Conservation (phyloP, 805 yeast genomes). For the Ogataea allantospora region DNA sequence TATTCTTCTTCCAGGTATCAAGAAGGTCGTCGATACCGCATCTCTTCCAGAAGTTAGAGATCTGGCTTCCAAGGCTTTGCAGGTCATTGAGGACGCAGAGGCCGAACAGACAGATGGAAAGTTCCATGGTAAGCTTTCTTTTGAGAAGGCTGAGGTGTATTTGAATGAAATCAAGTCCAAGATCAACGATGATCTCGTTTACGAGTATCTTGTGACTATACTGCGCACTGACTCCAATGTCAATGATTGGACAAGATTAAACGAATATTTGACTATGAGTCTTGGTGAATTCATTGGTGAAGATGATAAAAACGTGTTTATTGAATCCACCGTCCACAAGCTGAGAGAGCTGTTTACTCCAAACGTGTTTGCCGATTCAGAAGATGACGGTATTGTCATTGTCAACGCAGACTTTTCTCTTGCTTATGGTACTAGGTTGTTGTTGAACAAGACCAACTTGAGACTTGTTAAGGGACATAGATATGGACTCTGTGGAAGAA, state of each 20-base stretch:
- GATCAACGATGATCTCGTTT: constrained; percentile 38
- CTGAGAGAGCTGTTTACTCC: constrained; percentile 57
- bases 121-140: constrained; percentile 70
- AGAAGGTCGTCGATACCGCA: constrained; percentile 84
- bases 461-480: constrained; percentile 91
- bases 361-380: constrained; percentile 53
- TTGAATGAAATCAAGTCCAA: constrained; percentile 30
- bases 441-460: constrained; percentile 86
- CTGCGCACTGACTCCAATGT: constrained; percentile 66
- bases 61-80: constrained; percentile 81
- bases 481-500: constrained; percentile 96
- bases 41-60: constrained; percentile 96
- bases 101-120: constrained; percentile 63
- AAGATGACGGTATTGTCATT: constrained; percentile 82
- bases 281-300: constrained; percentile 36
- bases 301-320: constrained; percentile 36
- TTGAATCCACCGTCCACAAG: constrained; percentile 44
- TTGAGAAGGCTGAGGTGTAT: constrained; percentile 51
- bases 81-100: constrained; percentile 80
- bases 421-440: constrained; percentile 97
- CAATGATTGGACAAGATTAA: constrained; percentile 65
- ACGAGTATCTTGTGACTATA: constrained; percentile 50
- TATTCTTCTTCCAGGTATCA: constrained; percentile 83
- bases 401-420: constrained; percentile 93
- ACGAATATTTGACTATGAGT: constrained; percentile 49